These are phyloP conservation scores for Didymella segeticola DNA, from an alignment of 2,329 filamentous ascomycete genomes.

Conservation along the genomic window DNA sequence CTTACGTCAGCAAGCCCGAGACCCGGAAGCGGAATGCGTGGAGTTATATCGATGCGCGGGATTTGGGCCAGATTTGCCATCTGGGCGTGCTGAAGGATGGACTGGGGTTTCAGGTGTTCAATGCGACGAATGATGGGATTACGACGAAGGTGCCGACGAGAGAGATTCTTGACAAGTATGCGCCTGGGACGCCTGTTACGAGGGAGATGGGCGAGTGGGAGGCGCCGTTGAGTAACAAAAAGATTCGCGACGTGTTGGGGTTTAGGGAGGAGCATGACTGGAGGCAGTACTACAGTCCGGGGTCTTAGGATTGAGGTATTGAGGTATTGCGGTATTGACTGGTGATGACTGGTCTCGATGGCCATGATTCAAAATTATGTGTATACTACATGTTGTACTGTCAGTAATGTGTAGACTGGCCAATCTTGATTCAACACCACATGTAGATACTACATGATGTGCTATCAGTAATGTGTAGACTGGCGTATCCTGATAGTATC, in stretches of 20 bases:
- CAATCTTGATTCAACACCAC: too few relatives aligned
- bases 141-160: conserved; percentile 61
- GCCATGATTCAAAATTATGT: too few relatives aligned
- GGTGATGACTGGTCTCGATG: too few relatives aligned
- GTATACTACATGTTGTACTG: too few relatives aligned
- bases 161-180: conserved; percentile 59
- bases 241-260: conserved; percentile 65
- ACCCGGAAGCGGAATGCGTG: conserved; percentile 65
- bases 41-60: conserved; percentile 68
- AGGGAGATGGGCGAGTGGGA: conserved; percentile 65
- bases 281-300: conserved; percentile 52
- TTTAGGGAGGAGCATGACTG: conserved; percentile 67
- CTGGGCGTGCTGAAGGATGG: conserved; percentile 60
- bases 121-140: conserved; percentile 68
- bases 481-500: too few relatives aligned
- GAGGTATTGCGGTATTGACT: too few relatives aligned
- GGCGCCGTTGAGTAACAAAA: conserved; percentile 66
- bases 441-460: too few relatives aligned
- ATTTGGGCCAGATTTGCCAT: conserved; percentile 68
- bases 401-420: too few relatives aligned
- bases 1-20: conserved; percentile 59
- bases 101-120: conserved; percentile 69
- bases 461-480: too few relatives aligned
- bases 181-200: conserved; percentile 59
- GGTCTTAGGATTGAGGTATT: not conserved